Evolutionary conservation across 441 rosid genomes (phyloP).

Genomic region (Eutrema salsugineum): DNA sequence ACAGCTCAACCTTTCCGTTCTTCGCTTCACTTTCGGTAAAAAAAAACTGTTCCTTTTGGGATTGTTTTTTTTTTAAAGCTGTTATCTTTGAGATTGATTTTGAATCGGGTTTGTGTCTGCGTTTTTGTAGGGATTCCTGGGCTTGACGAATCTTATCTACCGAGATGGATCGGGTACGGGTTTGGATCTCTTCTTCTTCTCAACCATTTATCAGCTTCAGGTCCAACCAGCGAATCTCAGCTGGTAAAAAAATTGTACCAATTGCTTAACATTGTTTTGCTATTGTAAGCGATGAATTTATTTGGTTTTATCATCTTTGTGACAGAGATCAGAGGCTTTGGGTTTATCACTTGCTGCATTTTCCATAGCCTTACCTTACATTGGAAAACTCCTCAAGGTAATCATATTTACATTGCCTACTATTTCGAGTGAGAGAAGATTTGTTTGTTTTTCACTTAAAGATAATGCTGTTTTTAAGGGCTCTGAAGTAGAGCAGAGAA

Average conservation of each 20-base stretch:
- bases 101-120: neutral
- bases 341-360: constrained; percentile 81
- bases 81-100: neutral
- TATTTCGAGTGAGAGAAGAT: neutral
- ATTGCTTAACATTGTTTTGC: neutral
- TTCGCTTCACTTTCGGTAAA: constrained; percentile 87
- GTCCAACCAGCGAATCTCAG: constrained; percentile 51
- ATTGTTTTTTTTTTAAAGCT: neutral
- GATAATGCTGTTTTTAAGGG: constrained; percentile 44
- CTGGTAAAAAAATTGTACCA: constrained; percentile 39
- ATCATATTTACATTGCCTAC: neutral
- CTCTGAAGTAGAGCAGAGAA: constrained; percentile 41
- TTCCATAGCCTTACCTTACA: constrained; percentile 68
- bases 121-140: constrained; percentile 63
- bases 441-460: neutral
- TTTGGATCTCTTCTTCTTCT: constrained; percentile 78
- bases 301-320: neutral
- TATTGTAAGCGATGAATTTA: neutral
- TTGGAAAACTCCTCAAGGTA: constrained; percentile 89
- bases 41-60: neutral
- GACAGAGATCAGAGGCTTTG: constrained; percentile 76
- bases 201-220: constrained; percentile 60
- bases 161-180: constrained; percentile 91
- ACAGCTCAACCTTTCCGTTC: constrained; percentile 77
- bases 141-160: constrained; percentile 82